Conservation (phyloP, 2,329 filamentous ascomycete genomes). For the Fusarium praegraminearum region DNA sequence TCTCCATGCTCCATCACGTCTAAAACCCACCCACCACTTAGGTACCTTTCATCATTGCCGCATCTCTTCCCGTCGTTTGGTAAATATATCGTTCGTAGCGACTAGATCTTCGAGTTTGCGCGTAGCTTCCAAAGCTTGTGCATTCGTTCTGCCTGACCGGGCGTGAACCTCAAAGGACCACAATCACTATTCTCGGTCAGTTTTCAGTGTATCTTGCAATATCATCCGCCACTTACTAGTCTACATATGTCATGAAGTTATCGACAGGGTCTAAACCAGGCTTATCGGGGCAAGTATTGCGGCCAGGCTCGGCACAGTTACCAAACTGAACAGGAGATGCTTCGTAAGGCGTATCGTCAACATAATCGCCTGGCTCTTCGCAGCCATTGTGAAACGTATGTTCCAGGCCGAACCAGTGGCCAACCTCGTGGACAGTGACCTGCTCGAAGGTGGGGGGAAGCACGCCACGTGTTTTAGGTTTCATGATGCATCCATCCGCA, state of each 20-base stretch:
- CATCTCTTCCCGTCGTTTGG: no score
- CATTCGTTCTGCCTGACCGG: conserved; percentile 26
- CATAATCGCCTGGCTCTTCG: conserved; percentile 21
- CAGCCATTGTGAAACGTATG: conserved; percentile 34
- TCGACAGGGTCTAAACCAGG: conserved; percentile 24
- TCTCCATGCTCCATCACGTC: neutral
- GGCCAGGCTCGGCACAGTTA: neutral
- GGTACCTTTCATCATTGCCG: neutral
- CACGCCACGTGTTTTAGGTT: neutral
- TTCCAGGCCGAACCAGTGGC: conserved; percentile 29
- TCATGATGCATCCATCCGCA: conserved; percentile 29
- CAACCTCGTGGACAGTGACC: conserved; percentile 20
- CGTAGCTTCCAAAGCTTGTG: conserved; percentile 31
- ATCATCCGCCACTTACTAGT: neutral
- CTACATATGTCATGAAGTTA: conserved; percentile 27
- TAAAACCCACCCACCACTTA: neutral
- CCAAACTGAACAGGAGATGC: neutral
- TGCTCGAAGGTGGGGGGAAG: neutral
- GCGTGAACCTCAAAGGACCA: conserved; percentile 15
- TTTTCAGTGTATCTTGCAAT: accelerated
- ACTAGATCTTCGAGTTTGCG: neutral
- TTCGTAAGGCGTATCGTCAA: conserved; percentile 29
- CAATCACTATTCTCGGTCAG: conserved; percentile 11
- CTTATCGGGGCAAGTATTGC: conserved; percentile 23
- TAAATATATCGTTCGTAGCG: no score